A percentile compares a stretch with the other conserved stretches of the same genome.
These are phyloP conservation scores for Monilinia laxa DNA, from an alignment of 2,329 filamentous ascomycete species.

Conservation along the genomic window DNA sequence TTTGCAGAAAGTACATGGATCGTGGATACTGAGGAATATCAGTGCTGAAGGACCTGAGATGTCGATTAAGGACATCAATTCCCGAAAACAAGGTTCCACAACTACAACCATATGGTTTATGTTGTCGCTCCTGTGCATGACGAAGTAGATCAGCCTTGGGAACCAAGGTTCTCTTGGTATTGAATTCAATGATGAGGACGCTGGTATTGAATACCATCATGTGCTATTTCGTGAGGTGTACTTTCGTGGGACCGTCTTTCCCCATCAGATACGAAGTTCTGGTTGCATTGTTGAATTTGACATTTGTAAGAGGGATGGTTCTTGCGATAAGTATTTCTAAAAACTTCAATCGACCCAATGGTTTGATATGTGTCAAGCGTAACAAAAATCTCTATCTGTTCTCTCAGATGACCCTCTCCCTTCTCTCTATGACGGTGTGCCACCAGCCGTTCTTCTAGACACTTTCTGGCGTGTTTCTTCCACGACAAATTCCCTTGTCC, in stretches of 20 bases:
- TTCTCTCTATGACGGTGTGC: background rate
- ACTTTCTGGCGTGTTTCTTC: slow-evolving; percentile 19
- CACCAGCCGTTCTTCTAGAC: background rate
- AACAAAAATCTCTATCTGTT: slow-evolving; percentile 1
- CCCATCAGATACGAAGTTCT: slow-evolving; percentile 13
- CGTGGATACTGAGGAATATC: too few species aligned
- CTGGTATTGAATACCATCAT: slow-evolving; percentile 12
- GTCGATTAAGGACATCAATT: too few species aligned
- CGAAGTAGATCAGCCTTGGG: slow-evolving; percentile 24
- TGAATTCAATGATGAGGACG: slow-evolving; percentile 26
- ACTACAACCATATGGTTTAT: slow-evolving; percentile 27
- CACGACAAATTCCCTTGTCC: background rate
- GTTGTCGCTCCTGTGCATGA: slow-evolving; percentile 26
- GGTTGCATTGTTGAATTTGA: slow-evolving; percentile 8
- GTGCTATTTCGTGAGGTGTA: slow-evolving; percentile 19
- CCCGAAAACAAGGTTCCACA: slow-evolving; percentile 30
- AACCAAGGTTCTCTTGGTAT: slow-evolving; percentile 18
- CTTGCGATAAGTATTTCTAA: too few species aligned
- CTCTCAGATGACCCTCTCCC: background rate
- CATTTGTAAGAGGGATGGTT: background rate
- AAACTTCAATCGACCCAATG: slow-evolving; percentile 4
- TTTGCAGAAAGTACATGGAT: too few species aligned
- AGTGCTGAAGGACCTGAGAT: too few species aligned
- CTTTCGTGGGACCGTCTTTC: slow-evolving; percentile 25
- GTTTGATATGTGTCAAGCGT: background rate